A percentile compares a stretch with the other conserved stretches of the same genome.
phyloP scores from a whole-genome alignment of 2,329 filamentous ascomycete species.

The Myriosclerotinia scirpicola region DNA sequence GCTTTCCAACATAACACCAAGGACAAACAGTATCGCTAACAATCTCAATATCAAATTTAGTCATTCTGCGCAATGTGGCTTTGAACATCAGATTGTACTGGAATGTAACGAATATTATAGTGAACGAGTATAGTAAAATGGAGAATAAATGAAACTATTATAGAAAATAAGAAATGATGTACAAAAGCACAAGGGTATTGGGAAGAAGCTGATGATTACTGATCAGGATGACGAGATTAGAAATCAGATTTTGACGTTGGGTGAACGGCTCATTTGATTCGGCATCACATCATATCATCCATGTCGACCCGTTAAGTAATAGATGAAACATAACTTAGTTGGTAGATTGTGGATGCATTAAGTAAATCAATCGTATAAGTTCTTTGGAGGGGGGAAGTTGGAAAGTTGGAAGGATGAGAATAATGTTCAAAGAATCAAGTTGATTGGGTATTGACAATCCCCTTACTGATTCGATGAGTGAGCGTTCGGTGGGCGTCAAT shows the following conservation, averaged over 20 bases:
- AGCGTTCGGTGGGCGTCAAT: background rate
- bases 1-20: conserved; percentile 55
- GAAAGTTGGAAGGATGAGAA: too few species aligned
- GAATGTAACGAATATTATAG: background rate
- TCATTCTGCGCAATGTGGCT: conserved; percentile 53
- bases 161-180: background rate
- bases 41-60: conserved; percentile 72
- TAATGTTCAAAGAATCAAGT: too few species aligned
- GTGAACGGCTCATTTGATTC: background rate
- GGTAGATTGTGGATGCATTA: background rate
- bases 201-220: conserved; percentile 13
- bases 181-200: background rate
- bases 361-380: background rate
- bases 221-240: conserved; percentile 7
- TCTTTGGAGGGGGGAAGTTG: background rate
- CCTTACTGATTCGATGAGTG: background rate
- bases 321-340: background rate
- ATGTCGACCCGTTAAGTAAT: background rate
- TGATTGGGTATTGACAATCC: too few species aligned
- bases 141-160: background rate
- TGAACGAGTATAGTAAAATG: background rate
- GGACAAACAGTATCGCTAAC: conserved; percentile 70
- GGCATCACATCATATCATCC: background rate
- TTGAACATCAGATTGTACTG: conserved; percentile 28
- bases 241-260: background rate